Percentiles rank a stretch among this genome's conserved stretches.
Evolutionary conservation across 108 stramenopile species (phyloP).

Genomic region (Skeletonema potamos): DNA sequence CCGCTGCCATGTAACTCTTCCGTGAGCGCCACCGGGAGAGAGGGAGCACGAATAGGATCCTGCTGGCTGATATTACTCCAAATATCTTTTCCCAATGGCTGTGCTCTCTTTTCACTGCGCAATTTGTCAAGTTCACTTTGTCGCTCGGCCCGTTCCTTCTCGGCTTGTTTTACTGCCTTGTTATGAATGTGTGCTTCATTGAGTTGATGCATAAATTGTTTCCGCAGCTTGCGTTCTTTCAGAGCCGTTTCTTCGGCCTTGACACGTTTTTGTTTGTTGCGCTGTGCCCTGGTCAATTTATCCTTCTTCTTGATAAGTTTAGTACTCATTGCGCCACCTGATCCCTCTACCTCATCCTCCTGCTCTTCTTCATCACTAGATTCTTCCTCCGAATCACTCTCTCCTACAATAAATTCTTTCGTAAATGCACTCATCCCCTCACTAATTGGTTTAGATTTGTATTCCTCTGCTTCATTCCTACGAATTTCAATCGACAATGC

Average conservation of each 20-base stretch:
- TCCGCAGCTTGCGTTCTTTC: conserved; percentile 47
- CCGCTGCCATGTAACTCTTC: conserved; percentile 47
- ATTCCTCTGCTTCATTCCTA: conserved; percentile 61
- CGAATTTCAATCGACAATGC: conserved; percentile 77
- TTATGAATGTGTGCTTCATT: conserved; percentile 44
- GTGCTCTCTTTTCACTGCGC: conserved; percentile 30
- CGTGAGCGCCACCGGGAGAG: conserved; percentile 79
- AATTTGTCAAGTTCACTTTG: conserved; percentile 33
- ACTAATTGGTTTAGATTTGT: conserved; percentile 54
- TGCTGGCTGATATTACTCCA: conserved; percentile 42
- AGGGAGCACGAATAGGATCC: conserved; percentile 72
- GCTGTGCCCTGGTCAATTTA: conserved; percentile 80
- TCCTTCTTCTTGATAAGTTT: conserved; percentile 53
- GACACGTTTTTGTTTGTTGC: conserved; percentile 80
- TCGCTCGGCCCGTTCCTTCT: conserved; percentile 13
- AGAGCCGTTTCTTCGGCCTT: conserved; percentile 53
- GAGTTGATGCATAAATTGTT: conserved; percentile 60
- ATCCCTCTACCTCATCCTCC: conserved; percentile 29
- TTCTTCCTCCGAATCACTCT: conserved; percentile 54
- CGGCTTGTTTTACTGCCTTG: conserved; percentile 43
- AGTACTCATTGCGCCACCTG: background rate
- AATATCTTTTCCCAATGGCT: conserved; percentile 56
- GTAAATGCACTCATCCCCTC: conserved; percentile 75
- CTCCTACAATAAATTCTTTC: conserved; percentile 53
- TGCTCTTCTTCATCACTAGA: conserved; percentile 53